A percentile compares a stretch with the other conserved stretches of the same genome.
Conservation (phyloP, 2,329 filamentous ascomycete genomes). For the Fusarium lateritium region DNA sequence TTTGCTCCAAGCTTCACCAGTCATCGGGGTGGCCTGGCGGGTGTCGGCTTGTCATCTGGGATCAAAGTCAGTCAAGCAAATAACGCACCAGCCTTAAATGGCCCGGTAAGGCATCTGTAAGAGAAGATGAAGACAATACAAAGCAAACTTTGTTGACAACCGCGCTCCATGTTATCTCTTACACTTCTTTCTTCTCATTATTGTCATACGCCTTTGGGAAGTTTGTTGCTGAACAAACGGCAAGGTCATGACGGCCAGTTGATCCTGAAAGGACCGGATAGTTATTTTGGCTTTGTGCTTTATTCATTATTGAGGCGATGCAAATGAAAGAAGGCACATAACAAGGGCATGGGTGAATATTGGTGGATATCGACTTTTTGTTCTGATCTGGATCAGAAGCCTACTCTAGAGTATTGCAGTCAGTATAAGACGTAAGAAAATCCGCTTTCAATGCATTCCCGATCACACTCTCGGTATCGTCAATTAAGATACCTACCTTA, state of each 20-base stretch:
- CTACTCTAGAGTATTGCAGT: background rate
- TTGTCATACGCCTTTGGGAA: no score
- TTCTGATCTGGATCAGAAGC: background rate
- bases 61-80: constrained; percentile 51
- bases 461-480: background rate
- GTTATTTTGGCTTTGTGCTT: constrained; percentile 8
- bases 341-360: background rate
- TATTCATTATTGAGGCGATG: constrained; percentile 8
- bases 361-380: background rate
- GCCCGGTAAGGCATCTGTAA: constrained; percentile 30
- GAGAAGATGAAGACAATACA: no score
- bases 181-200: background rate
- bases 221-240: constrained; percentile 1
- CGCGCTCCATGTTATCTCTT: background rate
- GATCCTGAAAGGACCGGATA: background rate
- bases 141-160: background rate
- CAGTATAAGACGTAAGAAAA: background rate
- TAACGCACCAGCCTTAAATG: constrained; percentile 36
- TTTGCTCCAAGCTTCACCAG: constrained; percentile 40
- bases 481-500: background rate
- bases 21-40: constrained; percentile 40
- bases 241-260: background rate
- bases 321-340: background rate
- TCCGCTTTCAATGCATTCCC: background rate
- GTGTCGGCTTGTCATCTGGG: constrained; percentile 52